Base-by-base conservation (phyloP, 2,329 filamentous ascomycete genomes). In the Dothistroma pini region DNA sequence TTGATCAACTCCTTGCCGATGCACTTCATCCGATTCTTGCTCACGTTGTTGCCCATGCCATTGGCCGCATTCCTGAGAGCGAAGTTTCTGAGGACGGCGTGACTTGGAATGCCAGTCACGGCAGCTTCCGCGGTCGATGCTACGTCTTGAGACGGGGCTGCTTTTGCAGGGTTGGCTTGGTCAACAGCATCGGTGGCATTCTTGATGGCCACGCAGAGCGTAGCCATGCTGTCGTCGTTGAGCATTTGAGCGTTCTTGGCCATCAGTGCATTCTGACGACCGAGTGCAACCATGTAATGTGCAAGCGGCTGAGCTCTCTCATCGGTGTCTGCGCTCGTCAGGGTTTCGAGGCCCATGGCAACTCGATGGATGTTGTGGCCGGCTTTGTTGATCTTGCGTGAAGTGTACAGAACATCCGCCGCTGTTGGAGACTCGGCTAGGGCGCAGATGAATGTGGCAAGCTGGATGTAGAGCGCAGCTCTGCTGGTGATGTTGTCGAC, bases 1-100 rank as follows among this genome's bases (percentile, higher is more conserved):
- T 84, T 83, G 50, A 78, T 77, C 67, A 84, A 80, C 64, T 86
- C 84, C 67, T 81, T 83, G 25, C 80, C 74, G 6, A 84, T 67
- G 29, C 76, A 72, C 64, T 78, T 81, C 77, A 83, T 82, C 2
- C 82, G 78, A 44, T 44, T 44, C 35, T 78, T 78, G 3, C 64
- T 68, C 1, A 31, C 1, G 4, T 55, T 65, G 2, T 71, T 58
- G 9, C 54, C 56, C 4, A 7, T 10, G 2, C 61, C 58, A 1
- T 70, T 16, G 1, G 58, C 49, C 4, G 54, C 44, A 4, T 70
- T 70, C 1, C 56, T 51, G 58, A 63, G 70, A 55, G 72, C 41
- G 63, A 78, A 57, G 47, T 55, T 29, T 21, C 54, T 41, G 3
- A 78, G 56, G 4, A 83, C 72, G 1, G 63, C 55, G 4, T 76